phyloP scores from a whole-genome alignment of 1,139 yeast genomes.

The Barnettozyma hawaiiensis region DNA sequence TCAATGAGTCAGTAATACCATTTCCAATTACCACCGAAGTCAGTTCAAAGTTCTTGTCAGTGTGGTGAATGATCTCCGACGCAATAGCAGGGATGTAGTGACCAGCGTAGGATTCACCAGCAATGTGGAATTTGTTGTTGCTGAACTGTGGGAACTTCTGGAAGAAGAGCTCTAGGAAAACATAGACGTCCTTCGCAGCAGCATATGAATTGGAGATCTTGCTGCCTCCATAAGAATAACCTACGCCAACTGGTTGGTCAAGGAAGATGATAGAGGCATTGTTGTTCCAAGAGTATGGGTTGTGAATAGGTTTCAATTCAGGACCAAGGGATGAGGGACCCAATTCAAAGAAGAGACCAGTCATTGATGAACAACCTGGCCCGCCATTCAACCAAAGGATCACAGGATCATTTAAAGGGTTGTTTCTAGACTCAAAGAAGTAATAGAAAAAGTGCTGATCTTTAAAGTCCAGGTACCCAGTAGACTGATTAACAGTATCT shows the following conservation, averaged over 20 bases:
- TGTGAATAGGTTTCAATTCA: constrained; percentile 45
- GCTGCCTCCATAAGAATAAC: constrained; percentile 62
- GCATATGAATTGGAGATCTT: constrained; percentile 54
- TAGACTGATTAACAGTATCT: constrained; percentile 54
- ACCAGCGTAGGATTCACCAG: constrained; percentile 89
- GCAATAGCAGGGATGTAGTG: constrained; percentile 82
- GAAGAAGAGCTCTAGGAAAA: constrained; percentile 71
- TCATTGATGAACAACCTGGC: constrained; percentile 67
- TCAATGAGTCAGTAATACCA: constrained; percentile 72
- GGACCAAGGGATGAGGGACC: constrained; percentile 56
- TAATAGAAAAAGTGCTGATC: constrained; percentile 79
- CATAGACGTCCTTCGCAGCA: constrained; percentile 71
- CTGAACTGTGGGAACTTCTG: constrained; percentile 63
- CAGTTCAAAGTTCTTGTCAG: constrained; percentile 62
- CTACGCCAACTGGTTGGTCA: constrained; percentile 74
- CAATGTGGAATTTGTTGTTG: constrained; percentile 64
- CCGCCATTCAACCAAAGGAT: constrained; percentile 73
- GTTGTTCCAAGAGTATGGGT: constrained; percentile 65
- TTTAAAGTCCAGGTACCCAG: constrained; percentile 59
- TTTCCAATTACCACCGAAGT: constrained; percentile 75
- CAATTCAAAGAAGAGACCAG: constrained; percentile 62
- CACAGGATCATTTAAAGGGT: constrained; percentile 58
- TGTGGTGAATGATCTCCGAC: constrained; percentile 58
- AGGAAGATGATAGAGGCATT: constrained; percentile 66
- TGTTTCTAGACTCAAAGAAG: constrained; percentile 68